Evolutionary conservation across 2,329 filamentous ascomycete genomes (phyloP), one percentile per base, ranked within the genome.

Genomic region (Ophiostoma populinum): DNA sequence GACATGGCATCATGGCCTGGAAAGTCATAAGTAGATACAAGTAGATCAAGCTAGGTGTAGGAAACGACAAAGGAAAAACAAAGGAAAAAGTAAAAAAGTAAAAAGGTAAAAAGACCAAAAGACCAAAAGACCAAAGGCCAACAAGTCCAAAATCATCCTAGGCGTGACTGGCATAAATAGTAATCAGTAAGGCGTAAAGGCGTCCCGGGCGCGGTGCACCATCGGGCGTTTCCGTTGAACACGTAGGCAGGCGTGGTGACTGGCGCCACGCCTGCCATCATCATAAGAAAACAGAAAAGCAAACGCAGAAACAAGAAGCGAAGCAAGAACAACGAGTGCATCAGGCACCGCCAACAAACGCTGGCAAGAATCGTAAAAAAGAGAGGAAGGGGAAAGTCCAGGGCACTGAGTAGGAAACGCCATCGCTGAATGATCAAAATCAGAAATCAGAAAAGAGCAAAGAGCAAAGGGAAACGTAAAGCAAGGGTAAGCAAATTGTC

Each of bases 371-470:
- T n/a, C n/a, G n/a, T n/a, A 18, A 31, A 17, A 38, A 31, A 40
- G 33, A 37, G 32, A 26, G 35, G 39, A 28, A 37, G 34, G n/a
- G n/a, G n/a, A 40, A 37, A 35, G 39, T 18, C 18, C 24, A 22
- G 10, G 9, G 2, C 31, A 20, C 9, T 45, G 16, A 16, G 25
- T 17, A 17, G 27, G 17, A 27, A 48, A 51, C 49, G 48, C 48
- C 49, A 41, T 48, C 49, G 49, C 48, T 50, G 39, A 42, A 45
- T 47, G 47, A 42, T 31, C 34, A 31, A 26, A 37, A 42, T 31
- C 34, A 31, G 24, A 37, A 24, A 18, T n/a, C 3, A 41, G 25
- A 39, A 42, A 42, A 19, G 34, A 38, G n/a, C n/a, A 46, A 39
- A 29, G 30, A 24, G 28, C 34, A 26, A 27, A 31, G 24, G 10